Evolutionary conservation across 768 basidiomycete genomes (phyloP).

Genomic region (Russula griseocarnosa): DNA sequence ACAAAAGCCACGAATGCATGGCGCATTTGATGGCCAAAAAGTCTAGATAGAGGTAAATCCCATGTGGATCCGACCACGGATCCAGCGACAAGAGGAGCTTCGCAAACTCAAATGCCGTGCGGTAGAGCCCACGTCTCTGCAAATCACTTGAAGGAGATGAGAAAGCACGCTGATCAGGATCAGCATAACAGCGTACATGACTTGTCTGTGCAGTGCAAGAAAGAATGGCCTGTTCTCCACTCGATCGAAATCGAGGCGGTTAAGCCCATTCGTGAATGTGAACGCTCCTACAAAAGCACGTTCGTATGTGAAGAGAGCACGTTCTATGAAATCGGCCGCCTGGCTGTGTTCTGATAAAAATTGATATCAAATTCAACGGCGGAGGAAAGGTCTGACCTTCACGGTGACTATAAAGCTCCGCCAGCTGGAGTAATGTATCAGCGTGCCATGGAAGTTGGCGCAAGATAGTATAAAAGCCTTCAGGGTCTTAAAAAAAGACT

Average conservation of each 20-base stretch:
- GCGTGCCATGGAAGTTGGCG: constrained; percentile 84
- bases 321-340: constrained; percentile 84
- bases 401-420: constrained; percentile 80
- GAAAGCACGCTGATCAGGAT: background rate
- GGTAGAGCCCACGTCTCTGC: constrained; percentile 81
- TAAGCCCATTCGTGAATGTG: constrained; percentile 74
- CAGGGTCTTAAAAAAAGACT: constrained; percentile 51
- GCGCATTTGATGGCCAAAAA: constrained; percentile 78
- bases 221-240: constrained; percentile 94
- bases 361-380: background rate
- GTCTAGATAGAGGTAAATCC: constrained; percentile 77
- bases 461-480: constrained; percentile 73
- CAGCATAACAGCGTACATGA: constrained; percentile 50
- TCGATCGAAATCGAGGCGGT: constrained; percentile 82
- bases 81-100: constrained; percentile 82
- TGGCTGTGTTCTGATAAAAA: constrained; percentile 62
- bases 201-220: constrained; percentile 78
- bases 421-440: constrained; percentile 83
- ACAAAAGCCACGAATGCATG: constrained; percentile 76
- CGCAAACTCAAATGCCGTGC: constrained; percentile 89
- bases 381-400: constrained; percentile 54
- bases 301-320: constrained; percentile 93
- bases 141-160: constrained; percentile 53
- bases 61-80: constrained; percentile 86
- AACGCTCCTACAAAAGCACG: constrained; percentile 84